Percentiles rank a stretch among this genome's conserved stretches.
Evolutionary conservation across 139 green algal genomes (phyloP).

Genomic region (Tetradesmus lagerheimii): DNA sequence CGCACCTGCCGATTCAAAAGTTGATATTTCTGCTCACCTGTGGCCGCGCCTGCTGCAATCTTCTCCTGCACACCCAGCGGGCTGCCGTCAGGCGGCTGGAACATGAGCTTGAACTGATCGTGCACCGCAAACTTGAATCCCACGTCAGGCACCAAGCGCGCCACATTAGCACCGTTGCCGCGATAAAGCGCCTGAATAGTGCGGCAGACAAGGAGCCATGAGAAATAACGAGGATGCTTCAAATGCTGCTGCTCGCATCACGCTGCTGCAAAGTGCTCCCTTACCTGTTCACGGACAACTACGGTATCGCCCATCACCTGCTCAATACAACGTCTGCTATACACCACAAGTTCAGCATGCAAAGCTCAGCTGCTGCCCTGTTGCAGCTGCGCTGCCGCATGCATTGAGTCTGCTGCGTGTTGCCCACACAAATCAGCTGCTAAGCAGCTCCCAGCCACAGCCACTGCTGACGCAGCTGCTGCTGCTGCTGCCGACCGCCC

Average conservation of each 20-base stretch:
- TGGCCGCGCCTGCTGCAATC: constrained; percentile 66
- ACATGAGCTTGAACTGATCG: constrained; percentile 69
- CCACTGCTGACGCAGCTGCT: not conserved
- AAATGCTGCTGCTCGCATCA: not conserved
- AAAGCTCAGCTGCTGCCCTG: too few species aligned
- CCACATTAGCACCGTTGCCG: constrained; percentile 78
- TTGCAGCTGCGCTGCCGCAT: too few species aligned
- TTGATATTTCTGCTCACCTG: constrained; percentile 38
- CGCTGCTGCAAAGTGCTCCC: not conserved
- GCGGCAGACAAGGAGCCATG: not conserved
- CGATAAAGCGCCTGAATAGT: constrained; percentile 53
- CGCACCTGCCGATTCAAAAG: too few species aligned
- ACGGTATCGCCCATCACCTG: too few species aligned
- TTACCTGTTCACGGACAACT: too few species aligned
- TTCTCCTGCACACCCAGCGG: constrained; percentile 62
- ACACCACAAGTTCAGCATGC: too few species aligned
- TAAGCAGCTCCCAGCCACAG: not conserved
- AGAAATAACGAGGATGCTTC: not conserved
- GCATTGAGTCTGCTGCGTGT: too few species aligned
- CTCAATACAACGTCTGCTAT: too few species aligned
- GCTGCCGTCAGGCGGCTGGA: constrained; percentile 63
- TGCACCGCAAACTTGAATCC: constrained; percentile 71
- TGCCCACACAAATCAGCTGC: too few species aligned
- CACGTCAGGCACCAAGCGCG: constrained; percentile 69
- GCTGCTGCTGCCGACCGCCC: constrained; percentile 16